Percentiles rank a stretch among this genome's conserved stretches.
Evolutionary conservation across 1,284 basidiomycete species (phyloP).

Genomic region (Hortiboletus rubellus): DNA sequence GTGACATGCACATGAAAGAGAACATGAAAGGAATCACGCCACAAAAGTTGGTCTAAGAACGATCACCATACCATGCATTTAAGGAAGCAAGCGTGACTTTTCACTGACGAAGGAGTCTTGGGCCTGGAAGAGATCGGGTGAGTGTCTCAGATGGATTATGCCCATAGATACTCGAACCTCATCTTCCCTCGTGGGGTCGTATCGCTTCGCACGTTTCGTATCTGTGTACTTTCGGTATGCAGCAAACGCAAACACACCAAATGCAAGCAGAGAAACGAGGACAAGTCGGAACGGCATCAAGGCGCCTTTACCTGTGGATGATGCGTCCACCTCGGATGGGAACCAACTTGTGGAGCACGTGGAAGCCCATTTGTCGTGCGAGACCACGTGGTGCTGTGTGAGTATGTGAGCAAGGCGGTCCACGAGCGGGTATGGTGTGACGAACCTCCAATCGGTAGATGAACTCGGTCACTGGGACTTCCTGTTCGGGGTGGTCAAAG

Average conservation of each 20-base stretch:
- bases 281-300: slow-evolving; percentile 36
- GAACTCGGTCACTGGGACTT: slow-evolving; percentile 72
- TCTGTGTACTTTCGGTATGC: slow-evolving; percentile 16
- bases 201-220: slow-evolving; percentile 8
- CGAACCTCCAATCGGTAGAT: slow-evolving; percentile 70
- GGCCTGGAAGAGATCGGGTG: slow-evolving; percentile 3
- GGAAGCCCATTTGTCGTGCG: slow-evolving; percentile 63
- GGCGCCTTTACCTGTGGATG: slow-evolving; percentile 21
- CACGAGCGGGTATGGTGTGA: background rate
- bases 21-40: background rate
- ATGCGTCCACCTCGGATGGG: slow-evolving; percentile 32
- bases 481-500: slow-evolving; percentile 62
- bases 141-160: background rate
- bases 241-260: slow-evolving; percentile 37
- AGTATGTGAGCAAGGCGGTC: background rate
- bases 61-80: background rate
- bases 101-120: slow-evolving; percentile 18
- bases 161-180: slow-evolving; percentile 14
- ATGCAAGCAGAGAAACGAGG: slow-evolving; percentile 42
- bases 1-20: slow-evolving; percentile 2
- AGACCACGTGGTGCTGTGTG: slow-evolving; percentile 58
- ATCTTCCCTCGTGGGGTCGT: slow-evolving; percentile 1
- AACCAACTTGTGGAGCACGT: slow-evolving; percentile 47
- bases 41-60: background rate
- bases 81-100: slow-evolving; percentile 30